Evolutionary conservation across 2,329 filamentous ascomycete genomes (phyloP).

Genomic region (Claviceps capensis): DNA sequence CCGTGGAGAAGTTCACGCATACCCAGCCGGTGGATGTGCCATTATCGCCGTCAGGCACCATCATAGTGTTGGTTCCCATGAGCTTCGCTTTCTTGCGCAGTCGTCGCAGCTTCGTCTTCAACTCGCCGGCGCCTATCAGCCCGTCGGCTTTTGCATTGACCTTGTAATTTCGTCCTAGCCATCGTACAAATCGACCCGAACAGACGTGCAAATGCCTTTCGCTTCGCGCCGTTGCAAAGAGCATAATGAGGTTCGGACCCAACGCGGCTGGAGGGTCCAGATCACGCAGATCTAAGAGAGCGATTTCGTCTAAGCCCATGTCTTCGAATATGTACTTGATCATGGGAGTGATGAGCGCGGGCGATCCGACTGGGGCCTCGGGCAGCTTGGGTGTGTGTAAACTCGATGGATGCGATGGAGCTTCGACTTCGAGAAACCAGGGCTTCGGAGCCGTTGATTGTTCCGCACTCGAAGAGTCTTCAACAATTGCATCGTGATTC

Average conservation of each 20-base stretch:
- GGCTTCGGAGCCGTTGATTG: slow-evolving; percentile 28
- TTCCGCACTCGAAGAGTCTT: neutral
- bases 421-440: slow-evolving; percentile 77
- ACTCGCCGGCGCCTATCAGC: slow-evolving; percentile 74
- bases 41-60: slow-evolving; percentile 56
- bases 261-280: slow-evolving; percentile 79
- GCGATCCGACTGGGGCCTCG: slow-evolving; percentile 51
- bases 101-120: slow-evolving; percentile 74
- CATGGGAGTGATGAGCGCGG: slow-evolving; percentile 56
- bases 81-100: slow-evolving; percentile 72
- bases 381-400: slow-evolving; percentile 36
- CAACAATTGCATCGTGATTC: slow-evolving; percentile 17
- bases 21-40: slow-evolving; percentile 92
- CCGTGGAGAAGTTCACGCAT: slow-evolving; percentile 73
- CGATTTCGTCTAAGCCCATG: slow-evolving; percentile 72
- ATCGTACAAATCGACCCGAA: slow-evolving; percentile 78
- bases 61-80: slow-evolving; percentile 57
- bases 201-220: slow-evolving; percentile 89
- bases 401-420: slow-evolving; percentile 35
- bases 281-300: slow-evolving; percentile 66
- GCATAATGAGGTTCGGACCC: slow-evolving; percentile 80
- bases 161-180: slow-evolving; percentile 60
- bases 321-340: slow-evolving; percentile 71
- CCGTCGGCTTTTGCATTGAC: slow-evolving; percentile 73
- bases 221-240: slow-evolving; percentile 80